These are phyloP conservation scores for Pythium chondricola DNA, from an alignment of 352 stramenopile species.

Conservation along the genomic window DNA sequence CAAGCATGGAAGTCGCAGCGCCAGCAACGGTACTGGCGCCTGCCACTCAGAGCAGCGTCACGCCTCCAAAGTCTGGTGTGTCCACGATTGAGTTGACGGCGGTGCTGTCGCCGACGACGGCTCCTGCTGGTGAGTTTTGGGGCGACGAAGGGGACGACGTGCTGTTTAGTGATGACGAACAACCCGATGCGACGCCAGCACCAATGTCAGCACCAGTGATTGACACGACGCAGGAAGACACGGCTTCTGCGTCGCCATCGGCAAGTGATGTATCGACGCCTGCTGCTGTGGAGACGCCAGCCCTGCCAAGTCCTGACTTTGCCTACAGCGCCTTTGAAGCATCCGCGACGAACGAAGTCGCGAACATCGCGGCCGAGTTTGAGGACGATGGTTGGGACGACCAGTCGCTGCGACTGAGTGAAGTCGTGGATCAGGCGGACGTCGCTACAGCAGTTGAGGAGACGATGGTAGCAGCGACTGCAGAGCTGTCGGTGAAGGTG, in stretches of 20 bases:
- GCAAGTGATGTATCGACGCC: too few relatives aligned
- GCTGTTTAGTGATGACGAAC: conserved; percentile 55
- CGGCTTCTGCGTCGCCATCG: too few relatives aligned
- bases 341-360: neutral
- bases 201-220: conserved; percentile 12
- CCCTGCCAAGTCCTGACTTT: too few relatives aligned
- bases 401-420: conserved; percentile 1
- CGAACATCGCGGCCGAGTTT: neutral
- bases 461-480: too few relatives aligned
- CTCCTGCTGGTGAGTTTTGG: conserved; percentile 51
- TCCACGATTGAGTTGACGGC: conserved; percentile 7
- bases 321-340: conserved; percentile 4
- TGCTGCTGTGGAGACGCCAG: too few relatives aligned
- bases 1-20: neutral
- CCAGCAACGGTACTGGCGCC: neutral
- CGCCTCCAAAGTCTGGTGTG: neutral
- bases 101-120: conserved; percentile 14
- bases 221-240: too few relatives aligned
- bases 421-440: neutral
- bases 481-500: too few relatives aligned
- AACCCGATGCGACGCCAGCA: conserved; percentile 34
- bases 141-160: conserved; percentile 45
- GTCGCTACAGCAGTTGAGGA: too few relatives aligned
- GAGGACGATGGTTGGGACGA: conserved; percentile 7
- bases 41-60: neutral